These are phyloP conservation scores for Hericium rajendrae DNA, from an alignment of 768 basidiomycete genomes.

Conservation along the genomic window DNA sequence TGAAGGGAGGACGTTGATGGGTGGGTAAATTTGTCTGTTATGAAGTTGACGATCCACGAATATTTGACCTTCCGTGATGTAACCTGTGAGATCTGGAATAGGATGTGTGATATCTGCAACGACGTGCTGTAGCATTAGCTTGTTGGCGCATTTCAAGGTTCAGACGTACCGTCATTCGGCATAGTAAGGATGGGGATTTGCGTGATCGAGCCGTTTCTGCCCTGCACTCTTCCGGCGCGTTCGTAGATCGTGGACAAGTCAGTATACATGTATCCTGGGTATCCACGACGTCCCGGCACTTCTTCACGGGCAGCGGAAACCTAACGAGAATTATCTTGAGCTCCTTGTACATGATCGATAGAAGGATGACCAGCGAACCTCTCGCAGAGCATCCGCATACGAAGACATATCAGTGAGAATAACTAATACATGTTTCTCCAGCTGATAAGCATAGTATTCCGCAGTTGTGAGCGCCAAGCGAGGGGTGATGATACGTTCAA, in stretches of 20 bases:
- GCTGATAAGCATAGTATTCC: conserved; percentile 98
- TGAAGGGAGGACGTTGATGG: conserved; percentile 98
- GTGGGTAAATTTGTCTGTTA: conserved; percentile 97
- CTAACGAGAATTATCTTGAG: conserved; percentile 25
- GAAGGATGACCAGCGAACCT: conserved; percentile 38
- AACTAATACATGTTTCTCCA: conserved; percentile 99
- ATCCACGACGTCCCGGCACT: conserved; percentile 98
- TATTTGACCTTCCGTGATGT: conserved; percentile 99
- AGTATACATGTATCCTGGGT: conserved; percentile 98
- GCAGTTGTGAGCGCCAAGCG: conserved; percentile 96
- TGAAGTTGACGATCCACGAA: conserved; percentile 95
- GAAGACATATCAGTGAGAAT: conserved; percentile 99
- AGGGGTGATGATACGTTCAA: conserved; percentile 99
- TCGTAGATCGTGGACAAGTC: conserved; percentile 99
- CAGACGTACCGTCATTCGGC: conserved; percentile 88
- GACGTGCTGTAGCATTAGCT: not conserved
- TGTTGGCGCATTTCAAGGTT: no score
- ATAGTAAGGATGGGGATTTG: conserved; percentile 99
- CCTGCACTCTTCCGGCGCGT: conserved; percentile 95
- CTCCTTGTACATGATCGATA: not conserved
- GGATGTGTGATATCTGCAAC: conserved; percentile 96
- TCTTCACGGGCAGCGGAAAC: conserved; percentile 99
- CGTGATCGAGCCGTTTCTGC: conserved; percentile 97
- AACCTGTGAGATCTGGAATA: conserved; percentile 98
- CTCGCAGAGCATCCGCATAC: conserved; percentile 93